phyloP scores from a whole-genome alignment of 495 filamentous ascomycete genomes.

The Penicillium diatomitis region DNA sequence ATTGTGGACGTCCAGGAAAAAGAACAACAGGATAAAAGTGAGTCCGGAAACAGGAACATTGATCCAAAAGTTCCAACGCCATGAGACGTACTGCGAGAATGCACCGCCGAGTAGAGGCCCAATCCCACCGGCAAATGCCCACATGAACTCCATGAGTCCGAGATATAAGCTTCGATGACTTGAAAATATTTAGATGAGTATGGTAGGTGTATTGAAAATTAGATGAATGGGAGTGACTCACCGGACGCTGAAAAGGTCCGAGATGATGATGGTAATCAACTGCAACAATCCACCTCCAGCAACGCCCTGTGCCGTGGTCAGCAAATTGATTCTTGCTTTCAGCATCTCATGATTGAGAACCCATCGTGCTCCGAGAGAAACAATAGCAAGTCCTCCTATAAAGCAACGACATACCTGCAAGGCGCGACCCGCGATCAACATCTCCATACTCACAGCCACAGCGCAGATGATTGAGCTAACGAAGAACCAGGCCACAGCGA shows the following conservation, averaged over 20 bases:
- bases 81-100: constrained; percentile 52
- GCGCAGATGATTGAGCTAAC: constrained; percentile 40
- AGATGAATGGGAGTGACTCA: constrained; percentile 6
- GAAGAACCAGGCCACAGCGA: constrained; percentile 37
- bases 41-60: constrained; percentile 54
- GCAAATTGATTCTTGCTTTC: not conserved
- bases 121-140: constrained; percentile 47
- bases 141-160: constrained; percentile 45
- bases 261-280: constrained; percentile 45
- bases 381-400: too few relatives aligned
- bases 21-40: constrained; percentile 46
- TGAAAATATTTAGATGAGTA: not conserved
- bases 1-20: constrained; percentile 53
- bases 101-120: constrained; percentile 64
- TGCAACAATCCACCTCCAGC: constrained; percentile 46
- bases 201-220: not conserved
- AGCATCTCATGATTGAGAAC: too few relatives aligned
- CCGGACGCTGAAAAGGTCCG: constrained; percentile 51
- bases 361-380: too few relatives aligned
- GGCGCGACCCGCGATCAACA: constrained; percentile 46
- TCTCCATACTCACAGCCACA: constrained; percentile 37
- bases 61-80: constrained; percentile 68
- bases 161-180: constrained; percentile 45
- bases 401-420: constrained; percentile 24
- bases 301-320: constrained; percentile 19